Conservation (phyloP, 192 early-diverging fungal genomes). For the Physocladia obscura region DNA sequence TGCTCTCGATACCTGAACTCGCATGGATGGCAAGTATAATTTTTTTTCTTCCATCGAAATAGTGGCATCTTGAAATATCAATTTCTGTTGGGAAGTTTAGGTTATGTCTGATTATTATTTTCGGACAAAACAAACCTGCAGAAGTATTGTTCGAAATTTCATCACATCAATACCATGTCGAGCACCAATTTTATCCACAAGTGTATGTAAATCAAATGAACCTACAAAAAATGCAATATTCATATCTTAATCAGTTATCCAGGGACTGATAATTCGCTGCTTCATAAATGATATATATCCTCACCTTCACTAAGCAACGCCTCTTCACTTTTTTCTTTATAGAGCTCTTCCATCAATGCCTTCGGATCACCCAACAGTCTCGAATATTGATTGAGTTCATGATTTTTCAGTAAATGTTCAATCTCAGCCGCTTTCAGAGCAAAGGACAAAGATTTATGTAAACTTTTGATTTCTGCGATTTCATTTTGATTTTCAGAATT, state of each 20-base stretch:
- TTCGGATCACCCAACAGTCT: conserved; percentile 32
- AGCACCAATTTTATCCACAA: conserved; percentile 42
- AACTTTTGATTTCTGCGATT: neutral
- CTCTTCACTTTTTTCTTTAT: conserved; percentile 32
- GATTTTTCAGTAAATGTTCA: conserved; percentile 40
- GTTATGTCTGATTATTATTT: neutral
- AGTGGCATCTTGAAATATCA: conserved; percentile 1
- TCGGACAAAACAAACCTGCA: conserved; percentile 25
- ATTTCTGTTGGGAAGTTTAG: neutral
- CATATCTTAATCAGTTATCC: too few species aligned
- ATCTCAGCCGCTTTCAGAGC: conserved; percentile 35
- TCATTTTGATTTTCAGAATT: too few species aligned
- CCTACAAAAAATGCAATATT: conserved; percentile 19
- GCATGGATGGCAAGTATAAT: conserved; percentile 46
- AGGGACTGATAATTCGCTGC: too few species aligned
- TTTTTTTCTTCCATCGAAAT: conserved; percentile 30
- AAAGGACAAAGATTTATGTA: neutral
- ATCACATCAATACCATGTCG: conserved; percentile 43
- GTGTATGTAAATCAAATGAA: conserved; percentile 31
- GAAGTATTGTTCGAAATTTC: conserved; percentile 28
- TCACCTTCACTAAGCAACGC: conserved; percentile 26
- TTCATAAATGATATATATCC: neutral
- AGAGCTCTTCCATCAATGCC: conserved; percentile 40
- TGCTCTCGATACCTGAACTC: conserved; percentile 29
- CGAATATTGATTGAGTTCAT: conserved; percentile 28